Base-by-base conservation (phyloP, 306 rosid species). In the Trifolium repens region DNA sequence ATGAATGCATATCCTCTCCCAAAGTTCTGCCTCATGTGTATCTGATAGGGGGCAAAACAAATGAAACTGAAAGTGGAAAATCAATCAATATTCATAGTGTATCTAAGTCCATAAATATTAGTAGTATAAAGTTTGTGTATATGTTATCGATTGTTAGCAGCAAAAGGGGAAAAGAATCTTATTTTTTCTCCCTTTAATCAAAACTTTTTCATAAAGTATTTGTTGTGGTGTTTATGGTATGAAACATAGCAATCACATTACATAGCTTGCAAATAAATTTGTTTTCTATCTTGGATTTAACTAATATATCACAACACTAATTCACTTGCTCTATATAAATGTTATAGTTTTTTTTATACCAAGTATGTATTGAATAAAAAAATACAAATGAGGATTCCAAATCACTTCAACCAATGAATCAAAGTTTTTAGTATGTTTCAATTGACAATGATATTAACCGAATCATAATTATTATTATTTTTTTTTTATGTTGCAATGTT, bases 1-100 rank as follows among this genome's bases (percentile, higher is more conserved):
- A 32, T 32, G 35, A 32, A 32, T 32, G 35, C 35, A 32, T 72
- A 40, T 59, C 70, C 42, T 71, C 66, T 64, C 15, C 30, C 72
- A 59, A 69, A 60, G 39, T 39, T 44, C 15, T 17, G 22, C 80
- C 27, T 62, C 52, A 1, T 71, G 39, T 24, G 65, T 32, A 17
- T 17, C 26, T 57, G 9, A 55, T 16, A 39, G 5, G 34, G 66
- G 50, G 39, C 11, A 75, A 61, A 32, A 14, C 37, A 7, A 10
- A 8, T 9, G 34, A 53, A 64, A 30, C 44, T 55, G 17, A 69
- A 52, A 16, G 43, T 50, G 70, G 34, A 54, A 71, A 6, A n/a
- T 15, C 14, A 11, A 46, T 64, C 5, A 11, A 55, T 64, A n/a
- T 2, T 63, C 43, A 55, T 24, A 5, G 24, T 3, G 44, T 27